Base-by-base conservation (phyloP, 495 filamentous ascomycete genomes). In the Paragyromitra xinjiangensis region DNA sequence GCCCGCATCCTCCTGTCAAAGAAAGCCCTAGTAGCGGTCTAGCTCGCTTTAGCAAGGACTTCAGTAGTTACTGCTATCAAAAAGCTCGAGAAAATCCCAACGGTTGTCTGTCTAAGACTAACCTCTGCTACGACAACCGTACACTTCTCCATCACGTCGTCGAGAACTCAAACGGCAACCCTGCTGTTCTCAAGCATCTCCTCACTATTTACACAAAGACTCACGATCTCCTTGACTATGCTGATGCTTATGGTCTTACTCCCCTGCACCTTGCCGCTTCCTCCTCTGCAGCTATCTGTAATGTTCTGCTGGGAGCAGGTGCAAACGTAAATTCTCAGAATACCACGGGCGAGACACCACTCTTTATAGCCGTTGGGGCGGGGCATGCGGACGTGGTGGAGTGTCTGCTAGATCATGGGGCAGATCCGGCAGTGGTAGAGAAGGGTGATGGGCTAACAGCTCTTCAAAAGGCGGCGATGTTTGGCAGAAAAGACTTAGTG, bases 401-500 rank as follows among this genome's bases (percentile, higher is more conserved):
- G 45, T 34, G 53, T 22, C 53, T 77, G 8, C 51, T 64, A 6
- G 14, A 5, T 2, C 14, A 59, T n/a, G 42, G 51, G 5, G 62
- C 74, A 29, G 69, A 77, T 48, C 22, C 73, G 7, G 3, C 26
- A 6, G 26, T 50, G 26, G 48, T 34, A 16, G 73, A 70, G 6
- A 29, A 61, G 8, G 42, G 11, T 1, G 58, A 29, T 3, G 51
- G 37, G 0, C 29, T 65, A 11, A 77, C 74, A 16, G 74, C 59
- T 2, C 39, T 65, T 19, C 59, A 77, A 22, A 77, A 77, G 19
- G 74, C 74, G 3, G 39, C 73, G 22, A 77, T 71, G 51, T 77
- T 65, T 58, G 74, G 74, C n/a, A 55, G 45, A n/a, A 51, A 77
- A 26, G 68, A 73, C 2, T 53, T 74, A 2, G 64, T 74, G 12